These are phyloP conservation scores for Citrus sp. DNA, from an alignment of 345 rosid genomes.

Conservation along the genomic window DNA sequence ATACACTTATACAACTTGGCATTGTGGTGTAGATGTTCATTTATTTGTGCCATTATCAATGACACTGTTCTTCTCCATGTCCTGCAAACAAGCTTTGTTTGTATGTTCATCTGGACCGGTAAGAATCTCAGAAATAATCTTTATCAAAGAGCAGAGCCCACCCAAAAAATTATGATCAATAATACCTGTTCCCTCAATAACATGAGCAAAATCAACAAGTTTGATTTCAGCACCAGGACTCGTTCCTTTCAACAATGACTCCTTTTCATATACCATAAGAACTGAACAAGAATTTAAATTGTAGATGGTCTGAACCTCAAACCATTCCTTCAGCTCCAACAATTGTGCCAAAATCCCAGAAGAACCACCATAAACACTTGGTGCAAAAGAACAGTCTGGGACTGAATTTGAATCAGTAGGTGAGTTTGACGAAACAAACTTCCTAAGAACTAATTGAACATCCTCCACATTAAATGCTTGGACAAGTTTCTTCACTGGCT, in stretches of 20 bases:
- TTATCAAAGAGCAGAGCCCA: slow-evolving; percentile 86
- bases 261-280: slow-evolving; percentile 66
- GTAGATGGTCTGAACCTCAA: slow-evolving; percentile 81
- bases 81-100: slow-evolving; percentile 10
- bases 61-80: slow-evolving; percentile 20
- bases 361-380: slow-evolving; percentile 55
- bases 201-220: slow-evolving; percentile 96
- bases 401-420: slow-evolving; percentile 22
- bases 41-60: slow-evolving; percentile 11
- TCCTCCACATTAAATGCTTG: slow-evolving; percentile 38
- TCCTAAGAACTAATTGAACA: slow-evolving; percentile 53
- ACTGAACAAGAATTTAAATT: slow-evolving; percentile 90
- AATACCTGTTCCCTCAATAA: slow-evolving; percentile 69
- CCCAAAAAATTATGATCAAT: slow-evolving; percentile 97
- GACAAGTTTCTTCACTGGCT: slow-evolving; percentile 56
- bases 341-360: slow-evolving; percentile 69
- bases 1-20: neutral
- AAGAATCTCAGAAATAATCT: slow-evolving; percentile 65
- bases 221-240: slow-evolving; percentile 46
- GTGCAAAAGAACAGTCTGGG: slow-evolving; percentile 62
- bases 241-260: slow-evolving; percentile 32
- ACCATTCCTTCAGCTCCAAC: slow-evolving; percentile 83
- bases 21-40: neutral
- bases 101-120: slow-evolving; percentile 40
- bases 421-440: slow-evolving; percentile 75